Percentiles rank a stretch among this genome's conserved stretches.
Conservation (phyloP, 1,284 basidiomycete genomes). For the Tilletiopsis washingtonensis region DNA sequence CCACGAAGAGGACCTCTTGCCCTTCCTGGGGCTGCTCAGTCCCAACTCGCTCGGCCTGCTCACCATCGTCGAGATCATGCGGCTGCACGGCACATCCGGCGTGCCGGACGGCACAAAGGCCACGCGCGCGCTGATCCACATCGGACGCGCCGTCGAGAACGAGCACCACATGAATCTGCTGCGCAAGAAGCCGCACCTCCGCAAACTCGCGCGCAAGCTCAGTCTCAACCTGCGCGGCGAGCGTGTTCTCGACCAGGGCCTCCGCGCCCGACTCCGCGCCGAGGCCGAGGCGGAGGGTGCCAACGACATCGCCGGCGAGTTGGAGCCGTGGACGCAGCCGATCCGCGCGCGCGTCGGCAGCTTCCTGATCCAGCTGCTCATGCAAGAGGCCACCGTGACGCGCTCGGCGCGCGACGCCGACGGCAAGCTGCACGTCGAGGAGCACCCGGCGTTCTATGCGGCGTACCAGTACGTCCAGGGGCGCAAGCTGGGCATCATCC, state of each 20-base stretch:
- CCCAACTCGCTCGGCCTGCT: slow-evolving; percentile 76
- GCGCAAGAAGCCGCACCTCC: slow-evolving; percentile 17
- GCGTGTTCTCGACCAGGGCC: no score
- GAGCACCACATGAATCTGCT: slow-evolving; percentile 49
- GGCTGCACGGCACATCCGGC: slow-evolving; percentile 68
- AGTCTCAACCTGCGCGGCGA: no score
- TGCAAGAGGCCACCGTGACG: slow-evolving; percentile 73
- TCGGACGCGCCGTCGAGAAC: slow-evolving; percentile 80
- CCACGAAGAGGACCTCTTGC: slow-evolving; percentile 25
- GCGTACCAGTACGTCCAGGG: slow-evolving; percentile 89
- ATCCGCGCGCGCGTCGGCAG: slow-evolving; percentile 71
- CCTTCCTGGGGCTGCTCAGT: slow-evolving; percentile 69
- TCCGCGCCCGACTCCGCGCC: neutral
- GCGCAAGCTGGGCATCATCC: slow-evolving; percentile 81
- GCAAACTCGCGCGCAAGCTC: no score
- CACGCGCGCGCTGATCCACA: slow-evolving; percentile 67
- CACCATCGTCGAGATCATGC: slow-evolving; percentile 83
- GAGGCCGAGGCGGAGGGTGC: slow-evolving; percentile 53
- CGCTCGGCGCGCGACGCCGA: slow-evolving; percentile 50
- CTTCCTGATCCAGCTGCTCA: slow-evolving; percentile 71
- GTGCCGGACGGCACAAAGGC: slow-evolving; percentile 83
- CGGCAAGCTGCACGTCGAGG: slow-evolving; percentile 53
- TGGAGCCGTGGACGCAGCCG: slow-evolving; percentile 64
- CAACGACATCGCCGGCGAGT: no score
- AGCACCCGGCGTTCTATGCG: slow-evolving; percentile 85